A percentile compares a stretch with the other conserved stretches of the same genome.
phyloP scores from a whole-genome alignment of 257 asterid species.

The Asclepias syriaca region DNA sequence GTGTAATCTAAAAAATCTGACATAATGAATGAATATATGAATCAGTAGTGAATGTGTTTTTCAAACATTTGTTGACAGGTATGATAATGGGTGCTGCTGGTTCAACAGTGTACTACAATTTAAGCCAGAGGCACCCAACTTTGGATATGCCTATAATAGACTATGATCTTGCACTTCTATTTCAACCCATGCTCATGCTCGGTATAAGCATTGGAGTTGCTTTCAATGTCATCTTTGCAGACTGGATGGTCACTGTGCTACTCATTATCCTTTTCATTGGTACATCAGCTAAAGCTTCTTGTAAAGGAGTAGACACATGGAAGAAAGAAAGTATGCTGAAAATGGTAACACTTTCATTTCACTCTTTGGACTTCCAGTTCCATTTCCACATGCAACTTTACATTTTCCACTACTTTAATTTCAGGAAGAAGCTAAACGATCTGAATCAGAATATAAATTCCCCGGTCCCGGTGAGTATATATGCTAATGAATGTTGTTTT shows the following conservation, averaged over 20 bases:
- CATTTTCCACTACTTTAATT: background rate
- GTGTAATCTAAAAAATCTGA: background rate
- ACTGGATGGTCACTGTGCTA: conserved; percentile 40
- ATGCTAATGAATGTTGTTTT: no score
- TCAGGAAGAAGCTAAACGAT: conserved; percentile 26
- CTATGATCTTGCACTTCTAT: conserved; percentile 34
- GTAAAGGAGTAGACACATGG: conserved; percentile 39
- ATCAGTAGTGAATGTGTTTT: background rate
- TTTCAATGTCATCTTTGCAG: conserved; percentile 37
- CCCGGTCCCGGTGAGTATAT: conserved; percentile 20
- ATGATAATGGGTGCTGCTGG: conserved; percentile 44
- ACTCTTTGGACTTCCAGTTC: background rate
- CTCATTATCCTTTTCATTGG: conserved; percentile 34
- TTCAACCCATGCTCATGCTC: conserved; percentile 41
- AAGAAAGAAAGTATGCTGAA: conserved; percentile 32
- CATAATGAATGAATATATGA: no score
- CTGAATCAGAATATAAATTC: conserved; percentile 22
- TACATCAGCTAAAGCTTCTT: conserved; percentile 33
- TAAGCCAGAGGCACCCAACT: conserved; percentile 35
- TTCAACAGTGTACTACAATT: conserved; percentile 34
- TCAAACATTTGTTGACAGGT: conserved; percentile 11
- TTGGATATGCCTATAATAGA: conserved; percentile 35
- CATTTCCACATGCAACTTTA: no score
- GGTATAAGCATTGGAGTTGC: conserved; percentile 42
- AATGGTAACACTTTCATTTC: conserved; percentile 16